These are phyloP conservation scores for Isabelozyma rhagii DNA, from an alignment of 805 yeast species.

Conservation along the genomic window DNA sequence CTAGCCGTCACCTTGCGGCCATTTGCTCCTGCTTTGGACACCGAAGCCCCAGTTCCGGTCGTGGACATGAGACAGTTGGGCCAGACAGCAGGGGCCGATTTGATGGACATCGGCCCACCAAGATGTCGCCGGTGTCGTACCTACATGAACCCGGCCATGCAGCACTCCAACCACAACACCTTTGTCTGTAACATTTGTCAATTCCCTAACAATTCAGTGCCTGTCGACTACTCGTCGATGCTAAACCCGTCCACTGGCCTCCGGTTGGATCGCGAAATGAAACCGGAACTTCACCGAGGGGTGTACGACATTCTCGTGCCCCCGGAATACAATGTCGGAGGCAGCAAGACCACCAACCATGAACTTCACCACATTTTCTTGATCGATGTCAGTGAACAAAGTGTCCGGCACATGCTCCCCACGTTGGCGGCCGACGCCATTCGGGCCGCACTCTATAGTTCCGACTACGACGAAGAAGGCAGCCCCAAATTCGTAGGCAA, in stretches of 20 bases:
- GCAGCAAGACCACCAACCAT: conserved; percentile 26
- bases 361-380: conserved; percentile 70
- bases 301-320: conserved; percentile 86
- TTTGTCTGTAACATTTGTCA: conserved; percentile 87
- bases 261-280: conserved; percentile 56
- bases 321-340: conserved; percentile 56
- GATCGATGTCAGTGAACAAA: conserved; percentile 63
- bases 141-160: conserved; percentile 82
- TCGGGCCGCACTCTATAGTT: conserved; percentile 42
- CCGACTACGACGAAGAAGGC: conserved; percentile 8
- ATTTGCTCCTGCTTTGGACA: conserved; percentile 59
- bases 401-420: conserved; percentile 59
- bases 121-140: conserved; percentile 92
- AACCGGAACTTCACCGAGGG: conserved; percentile 80
- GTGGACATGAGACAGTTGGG: conserved; percentile 52
- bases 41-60: conserved; percentile 61
- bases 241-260: conserved; percentile 55
- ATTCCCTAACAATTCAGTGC: conserved; percentile 62
- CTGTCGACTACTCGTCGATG: conserved; percentile 63
- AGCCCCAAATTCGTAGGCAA: conserved; percentile 35
- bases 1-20: conserved; percentile 81
- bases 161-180: conserved; percentile 54
- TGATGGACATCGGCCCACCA: conserved; percentile 59
- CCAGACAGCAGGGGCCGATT: conserved; percentile 12
- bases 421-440: conserved; percentile 68